Conservation (phyloP, 2,329 filamentous ascomycete species). For the Cytospora schulzeri region DNA sequence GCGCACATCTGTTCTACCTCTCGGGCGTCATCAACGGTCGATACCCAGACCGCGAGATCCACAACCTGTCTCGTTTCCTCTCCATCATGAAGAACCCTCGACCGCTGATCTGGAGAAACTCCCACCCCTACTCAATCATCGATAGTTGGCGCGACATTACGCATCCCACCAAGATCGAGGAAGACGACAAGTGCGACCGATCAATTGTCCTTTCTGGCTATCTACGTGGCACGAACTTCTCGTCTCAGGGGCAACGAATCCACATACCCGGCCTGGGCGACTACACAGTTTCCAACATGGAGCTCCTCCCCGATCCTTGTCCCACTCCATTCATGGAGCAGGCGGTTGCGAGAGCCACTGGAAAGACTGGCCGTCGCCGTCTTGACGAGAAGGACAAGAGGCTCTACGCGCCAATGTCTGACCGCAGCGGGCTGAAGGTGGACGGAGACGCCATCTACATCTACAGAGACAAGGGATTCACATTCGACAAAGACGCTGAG, state of each 20-base stretch:
- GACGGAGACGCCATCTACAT: slow-evolving; percentile 98
- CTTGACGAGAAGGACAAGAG: slow-evolving; percentile 97
- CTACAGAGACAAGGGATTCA: slow-evolving; percentile 69
- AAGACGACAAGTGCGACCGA: slow-evolving; percentile 85
- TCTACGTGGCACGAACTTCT: slow-evolving; percentile 90
- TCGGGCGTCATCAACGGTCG: slow-evolving; percentile 95
- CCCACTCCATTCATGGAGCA: slow-evolving; percentile 91
- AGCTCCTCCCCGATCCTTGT: slow-evolving; percentile 89
- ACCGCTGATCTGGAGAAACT: slow-evolving; percentile 94
- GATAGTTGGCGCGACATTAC: slow-evolving; percentile 96
- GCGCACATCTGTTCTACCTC: slow-evolving; percentile 94
- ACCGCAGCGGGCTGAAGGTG: slow-evolving; percentile 92
- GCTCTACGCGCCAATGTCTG: slow-evolving; percentile 96
- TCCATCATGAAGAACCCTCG: slow-evolving; percentile 99
- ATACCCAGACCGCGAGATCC: slow-evolving; percentile 93
- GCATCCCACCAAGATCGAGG: slow-evolving; percentile 86
- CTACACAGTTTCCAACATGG: slow-evolving; percentile 79
- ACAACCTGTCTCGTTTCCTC: slow-evolving; percentile 92
- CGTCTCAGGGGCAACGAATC: slow-evolving; percentile 79
- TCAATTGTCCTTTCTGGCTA: slow-evolving; percentile 92
- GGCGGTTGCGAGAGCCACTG: slow-evolving; percentile 78
- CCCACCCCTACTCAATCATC: slow-evolving; percentile 89
- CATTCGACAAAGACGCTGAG: slow-evolving; percentile 69
- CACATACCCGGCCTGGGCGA: slow-evolving; percentile 94
- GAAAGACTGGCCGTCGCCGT: slow-evolving; percentile 77